Base-by-base conservation (phyloP, 371 early-diverging fungal species). In the Rhizopus sp. region DNA sequence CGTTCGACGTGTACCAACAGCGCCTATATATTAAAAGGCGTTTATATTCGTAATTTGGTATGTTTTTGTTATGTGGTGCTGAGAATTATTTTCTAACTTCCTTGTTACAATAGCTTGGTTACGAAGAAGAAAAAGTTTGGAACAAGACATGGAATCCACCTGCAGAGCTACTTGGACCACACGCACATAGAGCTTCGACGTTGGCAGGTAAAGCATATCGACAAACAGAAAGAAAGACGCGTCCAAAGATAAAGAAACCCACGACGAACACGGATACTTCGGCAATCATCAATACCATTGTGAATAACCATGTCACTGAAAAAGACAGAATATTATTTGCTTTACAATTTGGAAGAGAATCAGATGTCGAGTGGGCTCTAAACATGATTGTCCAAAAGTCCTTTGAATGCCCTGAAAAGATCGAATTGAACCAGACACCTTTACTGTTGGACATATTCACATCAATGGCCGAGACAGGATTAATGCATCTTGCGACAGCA, bases 301-400 rank as follows among this genome's bases (percentile, higher is more conserved):
- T 17, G 7, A 31, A 4, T 31, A 40, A 49, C n/a, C 48, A 39
- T 9, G 31, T 63, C 3, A 64, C 35, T 9, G 60, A 77, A 60
- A 87, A 84, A 38, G 90, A 89, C 66, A 78, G 89, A n/a, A 75
- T 91, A 9, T 64, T 88, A 3, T 79, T 93, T 30, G 88, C 93
- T 0, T 68, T 93, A 30, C 66, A 62, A 3, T 61, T 66, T 39
- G 79, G 78, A 9, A 76, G 91, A 8, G 84, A 88, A 16, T 85
- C 86, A 55, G 91, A 91, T 64, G 70, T 91, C 8, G 93, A 93
- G 61, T 91, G 92, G 91, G 92, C 93, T 6, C 84, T 92, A 54
- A 81, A 87, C 60, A 78, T 78, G 37, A 78, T 93, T 12, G 70
- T 91, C 45, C 76, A 80, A 37, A 66, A 90, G 5, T 89, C 91